These are phyloP conservation scores for Tetrahymena borealis DNA, from an alignment of 73 alveolate species.

Conservation along the genomic window DNA sequence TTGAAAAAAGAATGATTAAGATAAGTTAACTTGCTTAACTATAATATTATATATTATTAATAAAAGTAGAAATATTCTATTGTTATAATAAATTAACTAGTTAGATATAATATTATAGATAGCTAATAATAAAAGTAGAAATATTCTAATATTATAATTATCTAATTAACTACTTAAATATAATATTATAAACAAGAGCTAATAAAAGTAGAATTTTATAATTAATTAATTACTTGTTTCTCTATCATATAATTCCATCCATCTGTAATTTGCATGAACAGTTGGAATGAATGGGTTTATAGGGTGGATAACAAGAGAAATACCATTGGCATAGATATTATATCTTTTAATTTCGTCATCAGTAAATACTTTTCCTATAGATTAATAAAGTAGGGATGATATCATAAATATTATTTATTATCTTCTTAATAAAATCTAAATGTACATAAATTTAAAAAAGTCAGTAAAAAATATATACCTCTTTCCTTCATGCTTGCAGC, in stretches of 20 bases:
- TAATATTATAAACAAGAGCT: neutral
- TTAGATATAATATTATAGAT: too few species aligned
- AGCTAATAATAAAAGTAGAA: too few species aligned
- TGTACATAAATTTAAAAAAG: too few species aligned
- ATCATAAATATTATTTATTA: neutral
- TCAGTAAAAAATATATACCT: neutral
- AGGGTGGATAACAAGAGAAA: conserved; percentile 75
- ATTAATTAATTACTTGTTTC: conserved; percentile 7
- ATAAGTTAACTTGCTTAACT: too few species aligned
- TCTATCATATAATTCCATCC: conserved; percentile 47
- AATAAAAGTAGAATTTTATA: too few species aligned
- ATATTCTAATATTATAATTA: too few species aligned
- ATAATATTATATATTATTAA: too few species aligned
- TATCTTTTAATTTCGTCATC: neutral
- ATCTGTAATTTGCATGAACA: conserved; percentile 75
- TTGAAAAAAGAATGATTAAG: too few species aligned
- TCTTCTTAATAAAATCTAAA: neutral
- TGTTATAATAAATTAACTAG: too few species aligned
- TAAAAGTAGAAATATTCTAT: too few species aligned
- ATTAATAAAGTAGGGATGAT: neutral
- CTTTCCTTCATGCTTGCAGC: conserved; percentile 44
- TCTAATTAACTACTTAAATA: too few species aligned
- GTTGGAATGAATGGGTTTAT: conserved; percentile 74
- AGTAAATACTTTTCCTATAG: neutral
- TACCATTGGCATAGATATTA: conserved; percentile 61